Conservation (phyloP, 2,329 filamentous ascomycete species). For the Ceratocystiopsis brevicomis region DNA sequence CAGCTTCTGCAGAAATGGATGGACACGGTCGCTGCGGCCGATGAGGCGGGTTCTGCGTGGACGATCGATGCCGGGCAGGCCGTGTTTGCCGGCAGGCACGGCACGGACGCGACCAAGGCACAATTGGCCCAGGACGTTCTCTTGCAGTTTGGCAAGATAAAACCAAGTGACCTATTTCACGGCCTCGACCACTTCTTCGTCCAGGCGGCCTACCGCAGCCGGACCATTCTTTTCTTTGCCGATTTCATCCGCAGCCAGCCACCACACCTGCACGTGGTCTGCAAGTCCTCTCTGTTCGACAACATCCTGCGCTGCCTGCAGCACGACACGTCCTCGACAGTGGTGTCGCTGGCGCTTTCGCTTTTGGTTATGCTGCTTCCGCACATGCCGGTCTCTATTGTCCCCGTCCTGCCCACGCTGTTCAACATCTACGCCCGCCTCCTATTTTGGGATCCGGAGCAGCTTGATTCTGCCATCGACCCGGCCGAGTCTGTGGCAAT, state of each 20-base stretch:
- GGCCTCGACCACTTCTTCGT: constrained; percentile 47
- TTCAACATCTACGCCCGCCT: constrained; percentile 69
- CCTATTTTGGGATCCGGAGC: constrained; percentile 55
- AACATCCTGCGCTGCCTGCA: constrained; percentile 57
- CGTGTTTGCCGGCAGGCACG: constrained; percentile 19
- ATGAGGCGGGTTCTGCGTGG: too few relatives aligned
- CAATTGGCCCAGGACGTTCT: constrained; percentile 31
- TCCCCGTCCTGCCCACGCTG: constrained; percentile 48
- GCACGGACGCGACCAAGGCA: constrained; percentile 25
- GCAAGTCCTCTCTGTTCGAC: constrained; percentile 53
- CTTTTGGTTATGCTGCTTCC: constrained; percentile 66
- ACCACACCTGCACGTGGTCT: constrained; percentile 57
- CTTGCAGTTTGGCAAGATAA: constrained; percentile 45
- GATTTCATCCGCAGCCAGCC: constrained; percentile 58
- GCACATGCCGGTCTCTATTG: constrained; percentile 56
- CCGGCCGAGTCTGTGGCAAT: constrained; percentile 13
- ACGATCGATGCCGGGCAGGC: too few relatives aligned
- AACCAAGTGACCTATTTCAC: constrained; percentile 47
- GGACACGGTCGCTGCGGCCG: constrained; percentile 20
- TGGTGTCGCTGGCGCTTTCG: constrained; percentile 57
- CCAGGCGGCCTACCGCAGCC: constrained; percentile 42
- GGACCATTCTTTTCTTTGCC: constrained; percentile 46
- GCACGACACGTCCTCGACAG: constrained; percentile 57
- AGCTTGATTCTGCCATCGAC: constrained; percentile 18
- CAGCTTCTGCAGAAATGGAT: constrained; percentile 40